phyloP scores from a whole-genome alignment of 345 rosid genomes.

The Toxicodendron radicans region DNA sequence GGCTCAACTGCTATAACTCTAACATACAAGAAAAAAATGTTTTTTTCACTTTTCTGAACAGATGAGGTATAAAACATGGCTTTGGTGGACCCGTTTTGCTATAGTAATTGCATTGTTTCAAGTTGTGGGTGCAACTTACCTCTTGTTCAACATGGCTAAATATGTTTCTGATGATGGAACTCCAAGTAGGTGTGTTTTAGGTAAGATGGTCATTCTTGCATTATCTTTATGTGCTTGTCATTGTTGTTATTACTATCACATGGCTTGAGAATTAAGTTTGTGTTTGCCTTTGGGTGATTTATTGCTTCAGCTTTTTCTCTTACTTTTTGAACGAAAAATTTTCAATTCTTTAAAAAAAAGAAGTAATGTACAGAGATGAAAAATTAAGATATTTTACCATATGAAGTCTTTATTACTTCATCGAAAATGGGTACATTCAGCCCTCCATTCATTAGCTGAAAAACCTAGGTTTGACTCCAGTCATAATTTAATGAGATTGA shows the following conservation, averaged over 20 bases:
- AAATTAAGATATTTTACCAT: no score
- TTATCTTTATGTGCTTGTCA: neutral
- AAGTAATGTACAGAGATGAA: no score
- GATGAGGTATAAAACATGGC: constrained; percentile 81
- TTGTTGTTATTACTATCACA: neutral
- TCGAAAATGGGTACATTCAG: no score
- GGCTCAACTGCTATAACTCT: neutral
- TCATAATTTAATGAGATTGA: neutral
- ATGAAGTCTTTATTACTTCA: no score
- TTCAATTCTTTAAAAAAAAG: no score
- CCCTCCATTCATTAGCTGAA: no score
- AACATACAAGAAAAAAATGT: neutral
- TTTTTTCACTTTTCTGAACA: constrained; percentile 30
- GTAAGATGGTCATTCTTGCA: constrained; percentile 37
- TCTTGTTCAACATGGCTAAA: constrained; percentile 45
- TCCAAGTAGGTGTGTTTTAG: constrained; percentile 52
- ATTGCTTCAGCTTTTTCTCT: no score
- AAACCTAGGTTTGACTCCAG: neutral
- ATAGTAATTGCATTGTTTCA: constrained; percentile 63
- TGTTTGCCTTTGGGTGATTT: no score
- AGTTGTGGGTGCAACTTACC: constrained; percentile 60
- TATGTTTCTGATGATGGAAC: constrained; percentile 47
- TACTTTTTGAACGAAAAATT: no score
- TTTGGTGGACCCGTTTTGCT: constrained; percentile 74
- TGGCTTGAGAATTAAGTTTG: no score